Conservation (phyloP, 257 asterid genomes). For the Mitragyna speciosa region DNA sequence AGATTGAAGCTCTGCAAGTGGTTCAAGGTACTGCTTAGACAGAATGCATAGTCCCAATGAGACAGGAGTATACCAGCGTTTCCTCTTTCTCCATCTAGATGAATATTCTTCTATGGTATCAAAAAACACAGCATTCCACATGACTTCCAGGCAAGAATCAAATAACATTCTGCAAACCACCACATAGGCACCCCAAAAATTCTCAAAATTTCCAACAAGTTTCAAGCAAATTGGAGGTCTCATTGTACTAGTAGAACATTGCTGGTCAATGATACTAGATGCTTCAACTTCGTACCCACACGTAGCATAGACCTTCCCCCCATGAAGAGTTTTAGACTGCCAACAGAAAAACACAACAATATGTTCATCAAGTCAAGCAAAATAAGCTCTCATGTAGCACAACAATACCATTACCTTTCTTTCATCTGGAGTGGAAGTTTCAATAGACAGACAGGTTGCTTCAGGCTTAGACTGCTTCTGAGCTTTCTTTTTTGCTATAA, state of each 20-base stretch:
- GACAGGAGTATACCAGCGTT: constrained; percentile 53
- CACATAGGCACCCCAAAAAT: constrained; percentile 54
- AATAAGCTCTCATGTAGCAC: constrained; percentile 7
- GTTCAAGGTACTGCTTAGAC: constrained; percentile 26
- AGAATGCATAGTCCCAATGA: constrained; percentile 31
- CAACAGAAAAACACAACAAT: constrained; percentile 16
- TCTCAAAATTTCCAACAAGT: constrained; percentile 73
- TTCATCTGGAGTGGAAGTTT: constrained; percentile 32
- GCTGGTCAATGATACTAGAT: constrained; percentile 29
- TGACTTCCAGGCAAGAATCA: constrained; percentile 63
- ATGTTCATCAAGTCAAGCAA: constrained; percentile 7
- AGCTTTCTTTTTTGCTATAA: constrained; percentile 51
- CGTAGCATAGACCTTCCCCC: constrained; percentile 33
- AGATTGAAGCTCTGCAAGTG: constrained; percentile 36
- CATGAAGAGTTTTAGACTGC: constrained; percentile 45
- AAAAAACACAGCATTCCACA: constrained; percentile 78
- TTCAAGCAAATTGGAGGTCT: constrained; percentile 46
- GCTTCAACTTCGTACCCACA: constrained; percentile 38
- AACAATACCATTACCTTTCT: constrained; percentile 39
- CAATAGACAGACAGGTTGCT: constrained; percentile 33
- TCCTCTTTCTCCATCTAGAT: constrained; percentile 78
- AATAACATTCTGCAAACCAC: constrained; percentile 52
- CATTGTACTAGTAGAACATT: constrained; percentile 23
- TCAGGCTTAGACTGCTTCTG: constrained; percentile 42
- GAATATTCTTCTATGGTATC: constrained; percentile 66